Conservation (phyloP, 768 basidiomycete species). For the Lactarius vividus region DNA sequence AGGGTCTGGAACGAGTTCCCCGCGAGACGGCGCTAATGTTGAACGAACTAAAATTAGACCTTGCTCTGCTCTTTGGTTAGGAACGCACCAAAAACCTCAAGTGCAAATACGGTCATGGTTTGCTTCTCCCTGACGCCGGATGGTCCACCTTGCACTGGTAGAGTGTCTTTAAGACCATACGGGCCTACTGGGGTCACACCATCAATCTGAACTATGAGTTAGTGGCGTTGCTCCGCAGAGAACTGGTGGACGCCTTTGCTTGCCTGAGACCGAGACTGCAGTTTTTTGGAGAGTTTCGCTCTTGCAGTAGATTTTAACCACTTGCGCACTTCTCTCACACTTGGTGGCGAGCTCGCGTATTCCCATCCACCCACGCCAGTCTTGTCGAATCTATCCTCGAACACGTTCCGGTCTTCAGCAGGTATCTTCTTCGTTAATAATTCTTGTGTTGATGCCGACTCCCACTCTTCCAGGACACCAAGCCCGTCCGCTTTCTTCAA, state of each 20-base stretch:
- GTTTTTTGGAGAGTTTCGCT: conserved; percentile 27
- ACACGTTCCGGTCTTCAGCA: conserved; percentile 14
- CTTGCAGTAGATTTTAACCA: conserved; percentile 47
- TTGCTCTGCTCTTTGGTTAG: background rate
- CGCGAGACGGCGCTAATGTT: conserved; percentile 46
- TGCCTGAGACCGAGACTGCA: conserved; percentile 52
- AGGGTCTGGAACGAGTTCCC: conserved; percentile 60
- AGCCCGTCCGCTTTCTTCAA: conserved; percentile 65
- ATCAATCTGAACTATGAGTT: conserved; percentile 47
- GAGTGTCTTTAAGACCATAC: conserved; percentile 64
- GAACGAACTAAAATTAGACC: background rate
- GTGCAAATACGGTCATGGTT: conserved; percentile 72
- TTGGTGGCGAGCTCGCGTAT: conserved; percentile 70
- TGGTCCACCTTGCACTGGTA: conserved; percentile 38
- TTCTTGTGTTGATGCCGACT: conserved; percentile 14
- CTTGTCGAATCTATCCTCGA: conserved; percentile 29
- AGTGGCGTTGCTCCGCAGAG: conserved; percentile 5
- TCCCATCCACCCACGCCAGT: conserved; percentile 69
- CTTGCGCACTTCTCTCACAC: conserved; percentile 46
- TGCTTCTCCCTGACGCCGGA: conserved; percentile 53
- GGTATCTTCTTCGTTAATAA: background rate
- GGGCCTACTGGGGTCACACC: conserved; percentile 74
- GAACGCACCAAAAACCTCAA: conserved; percentile 80
- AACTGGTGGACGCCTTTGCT: conserved; percentile 1
- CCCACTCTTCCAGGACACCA: conserved; percentile 60